These are phyloP conservation scores for Asterophora lycoperdoides DNA, from an alignment of 768 basidiomycete species.

Conservation along the genomic window DNA sequence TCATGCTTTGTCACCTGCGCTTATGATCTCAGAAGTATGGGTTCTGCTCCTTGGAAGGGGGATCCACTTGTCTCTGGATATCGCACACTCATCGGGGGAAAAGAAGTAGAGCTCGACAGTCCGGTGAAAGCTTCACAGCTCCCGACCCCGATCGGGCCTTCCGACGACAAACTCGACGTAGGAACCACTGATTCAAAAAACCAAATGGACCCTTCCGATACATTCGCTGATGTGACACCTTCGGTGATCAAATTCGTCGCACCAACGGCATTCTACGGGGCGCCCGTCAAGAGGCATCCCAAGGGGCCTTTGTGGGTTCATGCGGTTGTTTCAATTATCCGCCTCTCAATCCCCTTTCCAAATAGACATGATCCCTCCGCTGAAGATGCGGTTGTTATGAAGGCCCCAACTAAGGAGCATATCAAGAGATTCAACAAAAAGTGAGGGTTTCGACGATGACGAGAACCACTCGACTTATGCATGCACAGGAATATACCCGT, in stretches of 20 bases:
- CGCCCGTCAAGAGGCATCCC: conserved; percentile 31
- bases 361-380: conserved; percentile 72
- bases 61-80: conserved; percentile 45
- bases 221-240: conserved; percentile 9
- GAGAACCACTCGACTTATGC: background rate
- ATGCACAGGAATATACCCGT: conserved; percentile 52
- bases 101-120: conserved; percentile 58
- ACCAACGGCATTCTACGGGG: conserved; percentile 60
- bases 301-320: conserved; percentile 44
- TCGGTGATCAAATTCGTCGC: conserved; percentile 36
- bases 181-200: background rate
- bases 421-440: conserved; percentile 66
- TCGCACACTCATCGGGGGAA: conserved; percentile 46
- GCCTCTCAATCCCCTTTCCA: background rate
- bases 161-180: conserved; percentile 13
- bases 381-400: conserved; percentile 84
- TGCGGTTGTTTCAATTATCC: background rate
- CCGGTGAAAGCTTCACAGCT: conserved; percentile 48
- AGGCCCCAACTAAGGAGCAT: conserved; percentile 64
- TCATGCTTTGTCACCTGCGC: background rate
- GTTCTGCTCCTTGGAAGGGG: conserved; percentile 58
- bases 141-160: conserved; percentile 33
- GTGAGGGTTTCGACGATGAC: conserved; percentile 32
- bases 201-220: conserved; percentile 1
- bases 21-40: conserved; percentile 41